phyloP scores from a whole-genome alignment of 2,329 filamentous ascomycete species.

The Zymoseptoria tritici region DNA sequence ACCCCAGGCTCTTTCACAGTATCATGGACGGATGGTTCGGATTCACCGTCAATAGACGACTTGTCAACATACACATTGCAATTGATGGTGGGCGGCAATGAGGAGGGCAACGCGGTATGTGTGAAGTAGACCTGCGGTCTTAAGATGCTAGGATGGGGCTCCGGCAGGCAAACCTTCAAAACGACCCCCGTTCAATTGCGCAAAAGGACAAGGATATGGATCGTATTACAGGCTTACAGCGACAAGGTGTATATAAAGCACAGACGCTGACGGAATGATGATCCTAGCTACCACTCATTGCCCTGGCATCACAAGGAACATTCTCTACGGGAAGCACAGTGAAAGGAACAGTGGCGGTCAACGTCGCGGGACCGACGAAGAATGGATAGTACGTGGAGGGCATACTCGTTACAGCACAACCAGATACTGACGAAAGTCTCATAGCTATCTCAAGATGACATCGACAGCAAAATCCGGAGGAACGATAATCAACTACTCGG shows the following conservation, averaged over 20 bases:
- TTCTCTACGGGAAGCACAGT: constrained; percentile 11
- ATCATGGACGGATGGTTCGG: constrained; percentile 50
- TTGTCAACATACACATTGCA: constrained; percentile 51
- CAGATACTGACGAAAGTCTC: constrained; percentile 2
- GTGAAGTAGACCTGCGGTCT: neutral
- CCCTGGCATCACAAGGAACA: constrained; percentile 3
- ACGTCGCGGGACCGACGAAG: constrained; percentile 27
- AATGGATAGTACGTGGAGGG: constrained; percentile 49
- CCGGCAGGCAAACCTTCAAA: neutral
- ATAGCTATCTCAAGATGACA: constrained; percentile 53
- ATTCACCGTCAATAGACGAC: constrained; percentile 42
- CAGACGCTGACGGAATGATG: neutral
- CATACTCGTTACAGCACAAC: neutral
- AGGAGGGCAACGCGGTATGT: constrained; percentile 39
- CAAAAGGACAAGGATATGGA: constrained; percentile 2
- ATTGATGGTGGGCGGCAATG: constrained; percentile 55
- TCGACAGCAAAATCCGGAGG: constrained; percentile 49
- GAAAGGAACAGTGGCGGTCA: constrained; percentile 13
- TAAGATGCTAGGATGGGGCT: neutral
- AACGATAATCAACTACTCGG: constrained; percentile 52
- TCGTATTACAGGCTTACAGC: no score
- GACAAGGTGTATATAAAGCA: neutral
- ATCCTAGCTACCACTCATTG: constrained; percentile 11
- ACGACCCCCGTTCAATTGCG: neutral
- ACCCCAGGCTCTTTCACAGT: constrained; percentile 47